Conservation (phyloP, 2,329 filamentous ascomycete genomes). For the Talaromyces funiculosus region DNA sequence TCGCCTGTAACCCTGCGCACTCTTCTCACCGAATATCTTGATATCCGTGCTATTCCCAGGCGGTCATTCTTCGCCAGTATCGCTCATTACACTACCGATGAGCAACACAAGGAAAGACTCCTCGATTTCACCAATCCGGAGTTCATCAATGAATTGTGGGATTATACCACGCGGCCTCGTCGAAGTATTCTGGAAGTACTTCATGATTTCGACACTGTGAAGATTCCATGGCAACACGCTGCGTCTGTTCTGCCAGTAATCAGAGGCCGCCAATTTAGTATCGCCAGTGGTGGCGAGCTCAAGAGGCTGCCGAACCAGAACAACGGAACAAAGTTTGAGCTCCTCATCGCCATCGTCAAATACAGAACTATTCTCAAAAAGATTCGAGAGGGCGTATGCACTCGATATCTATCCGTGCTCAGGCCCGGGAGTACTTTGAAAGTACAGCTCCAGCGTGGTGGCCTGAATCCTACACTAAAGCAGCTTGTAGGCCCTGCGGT, state of each 20-base stretch:
- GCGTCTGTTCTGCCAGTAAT: conserved; percentile 73
- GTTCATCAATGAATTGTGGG: conserved; percentile 85
- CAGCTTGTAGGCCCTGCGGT: conserved; percentile 57
- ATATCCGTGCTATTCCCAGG: conserved; percentile 83
- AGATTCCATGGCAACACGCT: conserved; percentile 68
- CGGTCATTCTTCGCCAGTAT: conserved; percentile 79
- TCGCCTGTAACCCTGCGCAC: conserved; percentile 59
- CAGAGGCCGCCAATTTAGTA: conserved; percentile 88
- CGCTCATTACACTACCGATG: conserved; percentile 66
- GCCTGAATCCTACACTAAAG: conserved; percentile 44
- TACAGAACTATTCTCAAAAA: conserved; percentile 84
- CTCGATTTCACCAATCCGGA: conserved; percentile 75
- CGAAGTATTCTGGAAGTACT: conserved; percentile 89
- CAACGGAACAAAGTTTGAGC: conserved; percentile 54
- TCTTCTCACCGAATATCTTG: conserved; percentile 75
- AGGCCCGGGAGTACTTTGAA: conserved; percentile 52
- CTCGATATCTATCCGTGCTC: conserved; percentile 71
- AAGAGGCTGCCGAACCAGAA: conserved; percentile 38
- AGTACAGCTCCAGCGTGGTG: conserved; percentile 53
- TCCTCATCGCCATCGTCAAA: conserved; percentile 82
- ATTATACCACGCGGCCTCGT: conserved; percentile 87
- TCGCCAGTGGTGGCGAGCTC: conserved; percentile 64
- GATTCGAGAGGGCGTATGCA: conserved; percentile 81
- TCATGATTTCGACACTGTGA: conserved; percentile 79
- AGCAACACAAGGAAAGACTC: conserved; percentile 72